Evolutionary conservation across 768 basidiomycete genomes (phyloP).

Genomic region (Boletus reticulatus): DNA sequence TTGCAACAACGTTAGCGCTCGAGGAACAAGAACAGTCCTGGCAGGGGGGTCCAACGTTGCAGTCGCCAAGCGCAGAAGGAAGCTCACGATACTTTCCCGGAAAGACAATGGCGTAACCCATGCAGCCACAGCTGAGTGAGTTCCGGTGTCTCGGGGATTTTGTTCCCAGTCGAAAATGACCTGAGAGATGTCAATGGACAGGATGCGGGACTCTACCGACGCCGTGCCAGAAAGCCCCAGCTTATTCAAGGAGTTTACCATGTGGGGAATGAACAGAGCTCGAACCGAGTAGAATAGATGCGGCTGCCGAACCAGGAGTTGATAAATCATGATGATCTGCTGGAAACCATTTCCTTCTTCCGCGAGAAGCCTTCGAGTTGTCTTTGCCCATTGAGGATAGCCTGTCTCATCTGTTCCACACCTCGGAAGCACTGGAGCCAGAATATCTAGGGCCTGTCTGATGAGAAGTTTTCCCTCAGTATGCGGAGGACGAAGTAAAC

Average conservation of each 20-base stretch:
- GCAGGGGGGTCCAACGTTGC: conserved; percentile 49
- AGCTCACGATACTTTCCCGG: conserved; percentile 91
- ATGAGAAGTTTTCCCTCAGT: conserved; percentile 76
- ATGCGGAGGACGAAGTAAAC: conserved; percentile 77
- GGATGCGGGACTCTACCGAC: conserved; percentile 73
- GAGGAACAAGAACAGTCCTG: conserved; percentile 49
- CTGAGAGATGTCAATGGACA: conserved; percentile 90
- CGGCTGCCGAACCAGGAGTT: conserved; percentile 88
- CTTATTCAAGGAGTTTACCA: conserved; percentile 86
- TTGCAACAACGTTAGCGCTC: conserved; percentile 66
- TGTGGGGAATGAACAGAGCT: conserved; percentile 88
- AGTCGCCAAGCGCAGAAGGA: conserved; percentile 88
- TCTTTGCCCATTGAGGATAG: conserved; percentile 80
- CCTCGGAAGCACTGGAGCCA: conserved; percentile 78
- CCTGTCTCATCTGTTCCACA: conserved; percentile 56
- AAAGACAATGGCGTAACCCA: conserved; percentile 81
- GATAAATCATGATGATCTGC: conserved; percentile 80
- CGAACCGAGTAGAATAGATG: conserved; percentile 92
- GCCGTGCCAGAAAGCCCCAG: conserved; percentile 76
- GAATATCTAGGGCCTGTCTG: conserved; percentile 81
- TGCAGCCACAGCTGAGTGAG: conserved; percentile 19
- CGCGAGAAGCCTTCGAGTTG: conserved; percentile 77
- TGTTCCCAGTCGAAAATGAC: conserved; percentile 95
- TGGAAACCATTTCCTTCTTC: conserved; percentile 78
- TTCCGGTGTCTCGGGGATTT: conserved; percentile 38